These are phyloP conservation scores for Scleroderma bovista DNA, from an alignment of 768 basidiomycete genomes.

Conservation along the genomic window DNA sequence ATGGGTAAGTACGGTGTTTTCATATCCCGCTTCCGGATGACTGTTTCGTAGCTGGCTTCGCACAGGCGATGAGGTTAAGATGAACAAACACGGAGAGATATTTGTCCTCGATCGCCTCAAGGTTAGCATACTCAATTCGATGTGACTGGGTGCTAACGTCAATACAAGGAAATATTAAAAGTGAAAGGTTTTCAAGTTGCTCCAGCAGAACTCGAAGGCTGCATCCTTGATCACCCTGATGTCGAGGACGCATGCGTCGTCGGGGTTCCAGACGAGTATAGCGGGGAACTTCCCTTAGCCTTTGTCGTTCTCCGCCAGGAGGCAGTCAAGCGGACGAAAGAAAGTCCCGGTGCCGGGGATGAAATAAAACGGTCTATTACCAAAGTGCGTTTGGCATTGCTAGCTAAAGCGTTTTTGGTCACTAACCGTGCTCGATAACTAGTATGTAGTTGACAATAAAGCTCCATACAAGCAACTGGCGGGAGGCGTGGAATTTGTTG, in stretches of 20 bases:
- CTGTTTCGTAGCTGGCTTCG: conserved; percentile 47
- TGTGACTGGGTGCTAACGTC: neutral
- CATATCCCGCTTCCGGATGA: neutral
- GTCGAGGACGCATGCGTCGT: conserved; percentile 63
- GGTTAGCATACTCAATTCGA: conserved; percentile 30
- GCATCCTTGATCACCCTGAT: conserved; percentile 54
- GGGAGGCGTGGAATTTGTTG: conserved; percentile 58
- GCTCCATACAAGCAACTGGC: conserved; percentile 54
- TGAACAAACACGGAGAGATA: conserved; percentile 56
- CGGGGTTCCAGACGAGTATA: conserved; percentile 66
- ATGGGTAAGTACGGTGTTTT: conserved; percentile 28
- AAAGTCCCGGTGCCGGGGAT: conserved; percentile 30
- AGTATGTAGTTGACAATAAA: conserved; percentile 58
- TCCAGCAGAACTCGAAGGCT: conserved; percentile 63
- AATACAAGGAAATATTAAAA: conserved; percentile 62
- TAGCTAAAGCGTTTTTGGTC: neutral
- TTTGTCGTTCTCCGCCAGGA: conserved; percentile 51
- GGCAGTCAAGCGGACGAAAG: conserved; percentile 30
- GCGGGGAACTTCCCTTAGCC: conserved; percentile 69
- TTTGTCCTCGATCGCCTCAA: conserved; percentile 73
- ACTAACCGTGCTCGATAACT: neutral
- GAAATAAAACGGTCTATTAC: conserved; percentile 37
- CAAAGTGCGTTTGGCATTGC: conserved; percentile 40
- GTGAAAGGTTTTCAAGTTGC: conserved; percentile 54
- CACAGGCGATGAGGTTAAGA: conserved; percentile 66